Evolutionary conservation across 345 rosid genomes (phyloP), one percentile per base, ranked within the genome.

Genomic region (Physaria fendleri): DNA sequence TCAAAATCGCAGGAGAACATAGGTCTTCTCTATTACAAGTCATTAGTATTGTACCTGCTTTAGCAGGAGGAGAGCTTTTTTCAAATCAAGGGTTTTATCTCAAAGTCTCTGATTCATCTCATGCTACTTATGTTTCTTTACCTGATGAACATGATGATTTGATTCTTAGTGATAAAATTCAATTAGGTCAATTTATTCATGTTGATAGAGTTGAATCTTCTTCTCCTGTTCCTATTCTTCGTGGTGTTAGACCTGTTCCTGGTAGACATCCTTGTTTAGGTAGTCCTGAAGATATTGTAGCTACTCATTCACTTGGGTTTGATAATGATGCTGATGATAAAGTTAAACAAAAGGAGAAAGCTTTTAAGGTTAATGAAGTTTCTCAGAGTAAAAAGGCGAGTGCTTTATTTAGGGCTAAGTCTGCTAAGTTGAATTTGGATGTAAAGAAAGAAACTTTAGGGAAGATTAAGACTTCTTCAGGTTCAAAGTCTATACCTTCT

Each of bases 21-120:
- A 78, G 97, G 81, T 86, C 99, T 1, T 85, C 95, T 65, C 69
- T 93, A 1, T 66, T 93, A 65, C 99, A 93, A 52, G 99, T 93
- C 0, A 79, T 93, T 66, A 86, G 99, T 70, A 93, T 93, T 43
- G 97, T 93, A 1, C 99, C 97, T 3, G 97, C 97, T n/a, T 39
- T 93, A 24, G 97, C 99, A 6, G 99, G 97, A 23, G 91, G 97
- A 18, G 99, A 89, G 80, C 81, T 93, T 0, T 93, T 93, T 59
- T 56, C 91, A 2, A 93, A 87, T 59, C 88, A 93, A 37, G 99
- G 99, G 4, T 93, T 93, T 59, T 93, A 85, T 72, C 81, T 93
- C 12, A 93, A 82, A 80, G 99, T 93, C 63, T 93, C 99, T 24
- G 99, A 93, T 83, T 93, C 99, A 2, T 93, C 95, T 29, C 99